Evolutionary conservation across 2,329 filamentous ascomycete genomes (phyloP), one percentile per base, ranked within the genome.

Genomic region (Dactylellina haptotyla): DNA sequence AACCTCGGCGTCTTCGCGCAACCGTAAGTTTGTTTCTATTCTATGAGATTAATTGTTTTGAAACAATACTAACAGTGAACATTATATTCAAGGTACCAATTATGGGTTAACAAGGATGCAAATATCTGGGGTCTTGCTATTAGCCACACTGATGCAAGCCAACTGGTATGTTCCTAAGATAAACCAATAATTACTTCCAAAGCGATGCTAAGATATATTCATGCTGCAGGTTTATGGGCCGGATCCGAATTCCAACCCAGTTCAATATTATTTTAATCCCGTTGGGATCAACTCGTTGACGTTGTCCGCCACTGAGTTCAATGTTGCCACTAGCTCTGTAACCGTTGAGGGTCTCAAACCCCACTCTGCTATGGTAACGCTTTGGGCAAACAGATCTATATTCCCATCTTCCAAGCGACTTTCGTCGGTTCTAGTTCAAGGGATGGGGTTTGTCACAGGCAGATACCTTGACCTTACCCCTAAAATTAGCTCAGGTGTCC

Each of bases 401-500:
- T 1, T 84, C 83, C 0, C 86, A 89, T 0, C 83, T 85, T 0
- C 75, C n/a, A 75, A 75, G 43, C 71, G 66, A 16, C 85, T 98
- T 18, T 89, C 87, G 0, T 92, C 96, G 76, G 93, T 93, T 0
- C 79, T 97, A 5, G 88, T 96, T 0, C 94, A 98, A 79, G 95
- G 95, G 9, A 95, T 96, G 88, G 89, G 87, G 0, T 96, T 93
- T 77, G 84, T 97, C 16, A 97, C 93, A 3, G 93, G 85, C 0
- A 80, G 90, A 16, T 98, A 93, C 81, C 84, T 84, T 61, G 87
- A 88, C 28, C 84, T 87, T 0, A 88, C 87, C 5, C 94, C 94
- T 0, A 79, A 89, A 2, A 84, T 98, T 45, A 88, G 93, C 77
- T 90, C 89, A 20, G 88, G 87, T 0, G 86, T 95, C 1, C 90